Base-by-base conservation (phyloP, 176 grass and related monocot species). In the Oryza glumipatula region DNA sequence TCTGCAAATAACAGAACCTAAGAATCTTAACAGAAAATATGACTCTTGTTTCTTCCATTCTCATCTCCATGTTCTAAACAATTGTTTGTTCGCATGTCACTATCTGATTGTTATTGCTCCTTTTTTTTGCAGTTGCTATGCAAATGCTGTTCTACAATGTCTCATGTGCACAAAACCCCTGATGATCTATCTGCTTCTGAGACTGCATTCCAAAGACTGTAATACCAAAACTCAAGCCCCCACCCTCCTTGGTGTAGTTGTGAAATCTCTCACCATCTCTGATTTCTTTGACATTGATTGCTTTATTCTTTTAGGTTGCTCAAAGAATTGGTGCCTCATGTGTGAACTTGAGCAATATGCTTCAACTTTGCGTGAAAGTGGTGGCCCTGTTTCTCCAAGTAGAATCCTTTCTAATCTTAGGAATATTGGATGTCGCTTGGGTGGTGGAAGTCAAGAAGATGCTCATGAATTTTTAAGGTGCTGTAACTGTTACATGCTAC, bases 61-160 rank as follows among this genome's bases (percentile, higher is more conserved):
- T 39, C 68, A 16, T 70, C 70, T 65, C 13, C 77, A 16, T 70
- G 65, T 43, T 58, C 70, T 15, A 69, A 80, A 43, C 6, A 73
- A 67, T 82, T 79, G 23, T 22, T 78, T 60, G n/a, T 21, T 73
- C 80, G 73, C 45, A 56, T 58, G 33, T 51, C 46, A 24, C 84
- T 61, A 77, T 86, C 15, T 81, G 16, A 69, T 32, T 17, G 73
- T 70, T 85, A 51, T 82, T 51, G 9, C 30, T 54, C 35, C 46
- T 77, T 1, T 65, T 73, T 63, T 81, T 70, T 89, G 86, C 84
- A 99, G 96, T 73, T 99, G 96, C 86, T 96, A 99, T 88, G 96
- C 96, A 71, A 99, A 99, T 96, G 96, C 96, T 85, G 96, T 99
- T 89, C 88, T 99, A 74, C 96, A 99, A 85, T 99, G 96, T 81